Evolutionary conservation across 140 eudicot species (phyloP).

Genomic region (Cichorium intybus): DNA sequence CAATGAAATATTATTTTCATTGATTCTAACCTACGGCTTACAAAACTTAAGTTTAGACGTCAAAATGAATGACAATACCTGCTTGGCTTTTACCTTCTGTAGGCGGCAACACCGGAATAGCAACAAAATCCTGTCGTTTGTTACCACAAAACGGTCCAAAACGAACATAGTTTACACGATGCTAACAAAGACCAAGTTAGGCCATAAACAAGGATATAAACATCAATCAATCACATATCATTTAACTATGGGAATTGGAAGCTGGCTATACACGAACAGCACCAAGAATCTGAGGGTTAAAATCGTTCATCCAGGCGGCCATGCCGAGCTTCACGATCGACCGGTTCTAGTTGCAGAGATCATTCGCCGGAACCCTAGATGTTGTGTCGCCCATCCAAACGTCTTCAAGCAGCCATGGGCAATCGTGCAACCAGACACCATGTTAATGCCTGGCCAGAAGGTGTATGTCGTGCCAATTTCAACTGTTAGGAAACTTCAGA

Average conservation of each 20-base stretch:
- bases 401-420: constrained; percentile 81
- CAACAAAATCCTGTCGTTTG: constrained; percentile 14
- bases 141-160: constrained; percentile 23
- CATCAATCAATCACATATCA: not conserved
- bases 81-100: not conserved
- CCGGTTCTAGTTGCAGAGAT: constrained; percentile 56
- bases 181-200: constrained; percentile 19
- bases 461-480: constrained; percentile 56
- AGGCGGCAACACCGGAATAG: not conserved
- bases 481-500: constrained; percentile 55
- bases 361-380: constrained; percentile 56
- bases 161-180: constrained; percentile 27
- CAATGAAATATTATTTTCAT: too few species aligned
- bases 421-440: constrained; percentile 52
- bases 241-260: constrained; percentile 42
- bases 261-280: constrained; percentile 62
- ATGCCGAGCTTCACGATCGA: constrained; percentile 66
- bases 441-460: constrained; percentile 60
- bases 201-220: constrained; percentile 11
- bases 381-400: constrained; percentile 61
- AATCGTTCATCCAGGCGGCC: constrained; percentile 78
- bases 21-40: too few species aligned
- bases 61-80: not conserved
- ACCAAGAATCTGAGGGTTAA: constrained; percentile 49
- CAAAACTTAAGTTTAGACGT: not conserved